Base-by-base conservation (phyloP, 2,329 filamentous ascomycete genomes). In the Clarireedia monteithiana region DNA sequence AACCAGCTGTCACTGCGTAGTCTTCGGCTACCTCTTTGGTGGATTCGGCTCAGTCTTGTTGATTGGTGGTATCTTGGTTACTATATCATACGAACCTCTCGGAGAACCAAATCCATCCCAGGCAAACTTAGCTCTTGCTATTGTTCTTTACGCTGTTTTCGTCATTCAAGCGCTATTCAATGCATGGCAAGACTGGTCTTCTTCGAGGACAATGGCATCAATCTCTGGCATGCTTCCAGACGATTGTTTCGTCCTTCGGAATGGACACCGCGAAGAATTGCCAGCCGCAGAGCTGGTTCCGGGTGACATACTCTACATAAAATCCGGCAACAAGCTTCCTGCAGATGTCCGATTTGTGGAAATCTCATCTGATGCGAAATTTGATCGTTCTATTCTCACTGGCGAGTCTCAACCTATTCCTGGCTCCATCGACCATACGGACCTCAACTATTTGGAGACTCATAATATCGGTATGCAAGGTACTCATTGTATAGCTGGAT, bases 171-270 rank as follows among this genome's bases (percentile, higher is more conserved):
- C 84, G 7, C 78, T 74, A 2, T 90, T 90, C 72, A 83, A 83
- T 64, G 78, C 79, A 65, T 86, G 78, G 74, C 82, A 85, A 64
- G 87, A 91, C 67, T 91, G 86, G 80, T 89, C 85, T 3, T 86
- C 85, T 0, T 85, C 81, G 26, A 48, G 82, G 5, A 86, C 90
- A 55, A 91, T 91, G 88, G 80, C 82, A 17, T 88, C 85, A 0
- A 91, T 91, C 67, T 87, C 84, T 50, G 84, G 79, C 20, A 88
- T 91, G 86, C 75, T 91, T 12, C 87, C 88, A 0, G 86, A 89
- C 61, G 76, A 83, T 56, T 88, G 83, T 62, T 73, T 83, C 23
- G 77, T 86, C 9, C 70, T 86, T 5, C 80, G 87, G 26, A 78
- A 87, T 59, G 78, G 82, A 1, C 64, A 69, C 2, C 73, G 78